Conservation (phyloP, 2,329 filamentous ascomycete species). For the Scedosporium minutisporum region DNA sequence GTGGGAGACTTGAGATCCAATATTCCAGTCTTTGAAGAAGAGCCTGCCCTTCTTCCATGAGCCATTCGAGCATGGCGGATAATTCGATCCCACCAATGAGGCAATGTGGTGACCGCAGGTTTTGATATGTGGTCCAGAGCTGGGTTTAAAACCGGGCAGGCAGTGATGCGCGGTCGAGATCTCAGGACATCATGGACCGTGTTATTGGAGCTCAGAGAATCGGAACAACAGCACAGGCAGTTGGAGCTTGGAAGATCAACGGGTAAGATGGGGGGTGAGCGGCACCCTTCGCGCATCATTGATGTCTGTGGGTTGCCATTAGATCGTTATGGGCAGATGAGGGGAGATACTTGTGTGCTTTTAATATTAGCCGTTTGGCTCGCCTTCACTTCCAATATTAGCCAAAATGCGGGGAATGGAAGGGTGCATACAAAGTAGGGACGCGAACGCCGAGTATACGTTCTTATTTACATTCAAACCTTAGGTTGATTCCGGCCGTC, state of each 20-base stretch:
- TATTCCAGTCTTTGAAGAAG: too few species aligned
- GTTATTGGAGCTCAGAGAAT: neutral
- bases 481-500: neutral
- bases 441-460: too few species aligned
- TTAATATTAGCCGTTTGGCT: conserved; percentile 1
- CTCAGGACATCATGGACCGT: neutral
- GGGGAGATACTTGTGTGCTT: neutral
- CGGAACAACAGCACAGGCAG: neutral
- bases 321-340: neutral
- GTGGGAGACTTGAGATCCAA: too few species aligned
- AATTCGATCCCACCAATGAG: too few species aligned
- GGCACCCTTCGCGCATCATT: neutral
- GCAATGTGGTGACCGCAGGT: too few species aligned
- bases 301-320: neutral
- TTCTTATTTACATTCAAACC: neutral
- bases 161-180: too few species aligned
- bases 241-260: neutral
- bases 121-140: too few species aligned
- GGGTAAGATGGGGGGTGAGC: neutral
- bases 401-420: conserved; percentile 9
- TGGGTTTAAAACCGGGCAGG: too few species aligned
- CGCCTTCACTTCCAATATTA: conserved; percentile 6
- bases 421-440: neutral
- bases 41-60: too few species aligned
- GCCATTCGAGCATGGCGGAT: too few species aligned